Evolutionary conservation across 495 filamentous ascomycete species (phyloP), one percentile per base, ranked within the genome.

Genomic region (Trichoderma asperelloides): DNA sequence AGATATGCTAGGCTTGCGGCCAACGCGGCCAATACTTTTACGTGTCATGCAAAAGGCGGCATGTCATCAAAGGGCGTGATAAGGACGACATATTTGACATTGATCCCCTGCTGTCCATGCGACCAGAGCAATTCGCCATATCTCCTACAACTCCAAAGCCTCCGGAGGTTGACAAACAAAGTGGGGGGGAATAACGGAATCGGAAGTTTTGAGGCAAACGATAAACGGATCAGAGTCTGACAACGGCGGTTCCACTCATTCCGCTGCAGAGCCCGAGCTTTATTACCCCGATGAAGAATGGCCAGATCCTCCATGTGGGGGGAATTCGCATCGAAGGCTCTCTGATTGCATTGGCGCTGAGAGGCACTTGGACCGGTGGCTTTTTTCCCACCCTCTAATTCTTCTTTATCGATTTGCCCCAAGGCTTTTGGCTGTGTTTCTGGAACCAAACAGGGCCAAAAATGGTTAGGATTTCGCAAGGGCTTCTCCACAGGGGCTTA

Each of bases 271-370:
- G 55, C 55, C 55, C 55, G 55, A 60, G 27, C 25, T 60, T 60
- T 60, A 60, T 60, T 60, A 18, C 55, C 55, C 55, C 27, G 55
- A 60, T 60, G 11, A 60, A 60, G 55, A 21, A 60, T 60, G 55
- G 55, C 55, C 27, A 30, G 25, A 25, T 30, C 25, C 15, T 47
- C 43, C 13, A 2, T n/a, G 15, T 16, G 43, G 13, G 43, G 43
- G 11, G 15, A 47, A 47, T 37, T 37, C 5, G 33, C 33, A 3
- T 37, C 33, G 2, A 37, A 37, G 33, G 33, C 33, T 37, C 33
- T 37, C 33, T 37, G 33, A 37, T 37, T 37, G 33, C 6, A 7
- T 8, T 37, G 33, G 33, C 30, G 30, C 33, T 37, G 33, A 37
- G 33, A 37, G 9, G 33, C 33, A 37, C 33, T 37, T 37, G 33